These are phyloP conservation scores for Pelargonium australe DNA, from an alignment of 441 rosid species.

Conservation along the genomic window DNA sequence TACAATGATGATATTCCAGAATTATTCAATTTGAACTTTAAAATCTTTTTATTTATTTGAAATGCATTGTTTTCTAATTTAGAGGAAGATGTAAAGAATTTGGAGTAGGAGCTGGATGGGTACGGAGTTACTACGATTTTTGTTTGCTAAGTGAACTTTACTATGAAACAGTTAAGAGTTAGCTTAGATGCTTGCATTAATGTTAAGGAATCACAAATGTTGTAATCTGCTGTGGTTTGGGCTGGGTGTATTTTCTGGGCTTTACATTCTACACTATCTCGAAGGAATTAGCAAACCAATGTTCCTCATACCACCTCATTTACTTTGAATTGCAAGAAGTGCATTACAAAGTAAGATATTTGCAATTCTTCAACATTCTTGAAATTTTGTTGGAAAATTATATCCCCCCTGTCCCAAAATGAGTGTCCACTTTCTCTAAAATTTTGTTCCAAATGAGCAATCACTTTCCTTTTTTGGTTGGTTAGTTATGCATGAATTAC, in stretches of 20 bases:
- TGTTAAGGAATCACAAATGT: not conserved
- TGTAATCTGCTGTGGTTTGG: not conserved
- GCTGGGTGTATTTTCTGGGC: not conserved
- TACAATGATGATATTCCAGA: not conserved
- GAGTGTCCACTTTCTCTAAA: no score
- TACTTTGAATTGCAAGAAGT: no score
- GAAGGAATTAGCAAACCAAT: no score
- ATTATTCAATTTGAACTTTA: not conserved
- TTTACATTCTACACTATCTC: not conserved
- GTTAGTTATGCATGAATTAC: no score
- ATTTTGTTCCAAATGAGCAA: no score
- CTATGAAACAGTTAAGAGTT: not conserved
- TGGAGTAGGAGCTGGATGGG: not conserved
- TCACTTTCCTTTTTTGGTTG: no score
- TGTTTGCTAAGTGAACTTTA: not conserved
- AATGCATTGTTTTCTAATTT: not conserved
- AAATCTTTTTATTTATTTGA: not conserved
- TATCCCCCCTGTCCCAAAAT: no score
- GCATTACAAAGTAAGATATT: no score
- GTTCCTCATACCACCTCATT: no score
- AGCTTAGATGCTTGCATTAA: not conserved
- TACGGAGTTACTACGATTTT: not conserved
- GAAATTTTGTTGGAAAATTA: no score
- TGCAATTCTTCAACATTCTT: no score
- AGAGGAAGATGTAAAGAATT: not conserved